Percentiles rank a stretch among this genome's conserved stretches.
Conservation (phyloP, 345 rosid genomes). For the Brassica carinata region DNA sequence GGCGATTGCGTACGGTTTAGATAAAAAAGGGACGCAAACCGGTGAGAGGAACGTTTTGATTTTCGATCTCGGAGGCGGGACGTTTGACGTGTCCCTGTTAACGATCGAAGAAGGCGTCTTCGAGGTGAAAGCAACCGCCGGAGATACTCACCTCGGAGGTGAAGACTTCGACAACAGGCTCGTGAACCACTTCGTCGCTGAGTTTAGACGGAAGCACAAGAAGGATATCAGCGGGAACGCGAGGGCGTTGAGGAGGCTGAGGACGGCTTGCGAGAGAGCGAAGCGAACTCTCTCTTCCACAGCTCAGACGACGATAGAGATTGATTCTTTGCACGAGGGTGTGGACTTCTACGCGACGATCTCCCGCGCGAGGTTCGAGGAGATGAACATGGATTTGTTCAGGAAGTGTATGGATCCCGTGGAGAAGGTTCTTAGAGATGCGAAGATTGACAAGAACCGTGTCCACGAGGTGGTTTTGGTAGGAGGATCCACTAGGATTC, state of each 20-base stretch:
- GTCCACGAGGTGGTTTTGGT: conserved; percentile 51
- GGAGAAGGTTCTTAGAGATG: conserved; percentile 47
- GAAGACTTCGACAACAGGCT: conserved; percentile 79
- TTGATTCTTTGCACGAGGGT: conserved; percentile 53
- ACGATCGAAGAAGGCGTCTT: conserved; percentile 76
- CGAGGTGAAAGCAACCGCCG: conserved; percentile 71
- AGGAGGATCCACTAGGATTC: conserved; percentile 55
- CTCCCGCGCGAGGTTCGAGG: conserved; percentile 53
- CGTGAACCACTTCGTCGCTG: conserved; percentile 71
- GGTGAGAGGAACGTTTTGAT: conserved; percentile 48
- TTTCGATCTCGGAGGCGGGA: conserved; percentile 70
- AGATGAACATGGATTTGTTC: conserved; percentile 54
- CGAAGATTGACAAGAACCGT: conserved; percentile 43
- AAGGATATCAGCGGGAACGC: conserved; percentile 67
- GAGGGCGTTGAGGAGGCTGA: conserved; percentile 68
- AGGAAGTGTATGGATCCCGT: conserved; percentile 58
- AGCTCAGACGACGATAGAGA: conserved; percentile 49
- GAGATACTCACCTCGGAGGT: conserved; percentile 76
- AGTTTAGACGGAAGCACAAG: conserved; percentile 67
- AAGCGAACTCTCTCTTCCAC: conserved; percentile 69
- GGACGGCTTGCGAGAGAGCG: conserved; percentile 74
- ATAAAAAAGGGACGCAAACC: conserved; percentile 40
- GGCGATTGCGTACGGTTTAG: conserved; percentile 46
- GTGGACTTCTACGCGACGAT: conserved; percentile 48
- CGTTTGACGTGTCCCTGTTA: conserved; percentile 65